Evolutionary conservation across 441 rosid species (phyloP).

Genomic region (Euphorbia corollata): DNA sequence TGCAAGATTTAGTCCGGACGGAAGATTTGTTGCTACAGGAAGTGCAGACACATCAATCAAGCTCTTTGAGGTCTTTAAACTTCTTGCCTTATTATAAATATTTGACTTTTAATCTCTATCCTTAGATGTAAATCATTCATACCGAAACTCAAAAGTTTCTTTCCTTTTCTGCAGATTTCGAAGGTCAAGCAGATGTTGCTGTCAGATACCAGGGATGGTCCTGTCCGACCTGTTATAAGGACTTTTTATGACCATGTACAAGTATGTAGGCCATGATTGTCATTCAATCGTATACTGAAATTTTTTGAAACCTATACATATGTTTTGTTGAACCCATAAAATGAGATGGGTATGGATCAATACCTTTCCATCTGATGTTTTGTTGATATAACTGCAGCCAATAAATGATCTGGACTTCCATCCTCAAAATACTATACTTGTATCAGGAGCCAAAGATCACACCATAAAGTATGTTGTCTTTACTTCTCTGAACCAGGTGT

Average conservation of each 20-base stretch:
- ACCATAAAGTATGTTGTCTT: slow-evolving; percentile 53
- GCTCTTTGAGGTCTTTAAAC: slow-evolving; percentile 59
- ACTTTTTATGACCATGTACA: slow-evolving; percentile 81
- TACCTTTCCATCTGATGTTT: slow-evolving; percentile 19
- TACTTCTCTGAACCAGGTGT: slow-evolving; percentile 4
- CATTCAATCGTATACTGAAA: neutral
- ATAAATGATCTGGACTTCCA: slow-evolving; percentile 85
- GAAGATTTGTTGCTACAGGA: slow-evolving; percentile 74
- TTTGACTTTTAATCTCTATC: slow-evolving; percentile 8
- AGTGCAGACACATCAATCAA: slow-evolving; percentile 88
- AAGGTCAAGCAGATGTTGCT: slow-evolving; percentile 80
- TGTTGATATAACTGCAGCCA: slow-evolving; percentile 41
- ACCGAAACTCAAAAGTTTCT: slow-evolving; percentile 8
- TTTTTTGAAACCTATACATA: neutral
- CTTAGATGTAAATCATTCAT: neutral
- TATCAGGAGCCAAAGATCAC: slow-evolving; percentile 73
- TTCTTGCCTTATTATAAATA: neutral
- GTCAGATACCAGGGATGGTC: slow-evolving; percentile 53
- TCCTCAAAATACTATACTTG: slow-evolving; percentile 61
- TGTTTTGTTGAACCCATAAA: neutral
- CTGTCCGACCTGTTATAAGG: slow-evolving; percentile 62
- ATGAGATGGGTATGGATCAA: neutral
- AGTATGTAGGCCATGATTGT: slow-evolving; percentile 30
- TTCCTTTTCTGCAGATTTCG: slow-evolving; percentile 39
- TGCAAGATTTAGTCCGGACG: slow-evolving; percentile 83